These are phyloP conservation scores for Wickerhamiella bombiphila DNA, from an alignment of 805 yeast species.

Conservation along the genomic window DNA sequence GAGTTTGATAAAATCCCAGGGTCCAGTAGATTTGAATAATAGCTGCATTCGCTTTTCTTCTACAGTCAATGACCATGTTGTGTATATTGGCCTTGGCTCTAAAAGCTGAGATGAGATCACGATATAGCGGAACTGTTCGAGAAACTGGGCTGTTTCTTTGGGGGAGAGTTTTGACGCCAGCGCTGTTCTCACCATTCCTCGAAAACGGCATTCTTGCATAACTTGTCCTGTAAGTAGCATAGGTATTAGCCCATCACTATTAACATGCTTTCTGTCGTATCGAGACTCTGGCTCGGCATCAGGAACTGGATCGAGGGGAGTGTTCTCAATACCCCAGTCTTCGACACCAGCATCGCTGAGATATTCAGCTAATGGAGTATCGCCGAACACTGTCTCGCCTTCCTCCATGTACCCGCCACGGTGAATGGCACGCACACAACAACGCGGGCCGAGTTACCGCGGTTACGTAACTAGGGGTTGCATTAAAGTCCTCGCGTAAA, in stretches of 20 bases:
- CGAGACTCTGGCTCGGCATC: not conserved
- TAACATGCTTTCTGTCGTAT: not conserved
- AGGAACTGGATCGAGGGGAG: conserved; percentile 2
- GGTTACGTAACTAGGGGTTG: too few species aligned
- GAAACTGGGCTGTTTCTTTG: conserved; percentile 25
- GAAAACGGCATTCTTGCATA: conserved; percentile 16
- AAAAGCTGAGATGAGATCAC: conserved; percentile 36
- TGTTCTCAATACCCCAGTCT: conserved; percentile 22
- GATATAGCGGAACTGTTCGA: conserved; percentile 38
- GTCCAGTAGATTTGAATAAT: conserved; percentile 11
- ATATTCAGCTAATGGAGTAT: conserved; percentile 22
- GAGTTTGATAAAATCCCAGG: conserved; percentile 9
- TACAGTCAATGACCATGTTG: conserved; percentile 11
- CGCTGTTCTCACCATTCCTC: conserved; percentile 16
- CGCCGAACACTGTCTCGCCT: conserved; percentile 18
- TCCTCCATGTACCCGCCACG: not conserved
- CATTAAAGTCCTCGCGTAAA: too few species aligned
- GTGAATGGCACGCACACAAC: too few species aligned
- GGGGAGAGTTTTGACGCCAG: conserved; percentile 16
- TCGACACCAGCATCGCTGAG: conserved; percentile 19
- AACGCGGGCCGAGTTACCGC: too few species aligned
- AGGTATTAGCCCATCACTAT: conserved; percentile 8
- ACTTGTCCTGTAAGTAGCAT: conserved; percentile 2
- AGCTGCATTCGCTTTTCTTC: conserved; percentile 12
- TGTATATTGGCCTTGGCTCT: conserved; percentile 26